Evolutionary conservation across 1,284 basidiomycete genomes (phyloP), one percentile per base, ranked within the genome.

Genomic region (Ceratorhiza oryzae-sativae): DNA sequence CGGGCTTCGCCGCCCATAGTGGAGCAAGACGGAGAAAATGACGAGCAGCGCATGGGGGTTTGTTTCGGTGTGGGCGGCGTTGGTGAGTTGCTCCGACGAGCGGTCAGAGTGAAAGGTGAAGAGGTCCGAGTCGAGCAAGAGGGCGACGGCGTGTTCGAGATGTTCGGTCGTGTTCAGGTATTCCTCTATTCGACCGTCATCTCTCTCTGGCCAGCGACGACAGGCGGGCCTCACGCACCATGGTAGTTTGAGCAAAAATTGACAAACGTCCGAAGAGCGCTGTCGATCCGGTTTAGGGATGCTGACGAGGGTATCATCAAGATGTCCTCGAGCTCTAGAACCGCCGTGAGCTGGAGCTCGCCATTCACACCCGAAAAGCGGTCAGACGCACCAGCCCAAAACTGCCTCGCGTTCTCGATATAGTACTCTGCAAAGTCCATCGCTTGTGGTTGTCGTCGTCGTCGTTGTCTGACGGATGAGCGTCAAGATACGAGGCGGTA

Each of bases 21-120:
- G 85, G 25, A 94, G 85, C 25, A 97, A 86, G 61, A 95, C 82
- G 75, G 89, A 87, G 80, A 94, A 95, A 36, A 90, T 83, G 70
- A 97, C 90, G 77, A 94, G 88, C 74, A 94, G 88, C 15, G 86
- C 84, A 77, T 96, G 94, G 0, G 95, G 94, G 77, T 97, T 89
- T n/a, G 94, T 95, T 77, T 86, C 91, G 78, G 85, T 83, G 77
- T 87, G 85, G 6, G 88, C 87, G 74, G 94, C 90, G 34, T 88
- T 84, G 53, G 90, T 84, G 55, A 94, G 82, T 42, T 89, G 85
- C 75, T 92, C 91, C 71, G 90, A 88, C 92, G 96, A 95, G 41
- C 95, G 84, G 77, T 94, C 93, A 1, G 92, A 93, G 78, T 97
- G 93, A 77, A 91, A 95, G 3, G 86, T 80, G 76, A 97, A 96